phyloP scores from a whole-genome alignment of 2,329 filamentous ascomycete genomes.

The Sordariomycetes sp. region DNA sequence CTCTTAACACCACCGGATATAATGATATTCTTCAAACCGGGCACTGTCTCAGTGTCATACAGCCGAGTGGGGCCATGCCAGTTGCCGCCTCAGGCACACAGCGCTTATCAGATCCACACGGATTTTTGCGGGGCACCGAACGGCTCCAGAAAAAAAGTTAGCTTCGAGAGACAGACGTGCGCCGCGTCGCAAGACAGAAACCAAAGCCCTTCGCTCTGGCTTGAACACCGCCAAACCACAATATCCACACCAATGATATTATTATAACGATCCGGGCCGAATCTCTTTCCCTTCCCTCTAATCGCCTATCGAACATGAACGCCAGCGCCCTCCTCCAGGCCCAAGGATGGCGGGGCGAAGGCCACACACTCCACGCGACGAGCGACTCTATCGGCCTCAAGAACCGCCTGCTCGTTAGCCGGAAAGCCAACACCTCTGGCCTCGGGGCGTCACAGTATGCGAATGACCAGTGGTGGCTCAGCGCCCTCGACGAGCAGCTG shows the following conservation, averaged over 20 bases:
- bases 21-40: background rate
- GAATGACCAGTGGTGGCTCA: constrained; percentile 91
- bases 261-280: background rate
- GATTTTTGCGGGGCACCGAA: background rate
- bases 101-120: background rate
- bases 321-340: constrained; percentile 68
- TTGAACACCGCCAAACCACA: background rate
- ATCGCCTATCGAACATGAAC: constrained; percentile 49
- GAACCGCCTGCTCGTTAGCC: constrained; percentile 69
- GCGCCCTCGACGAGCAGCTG: constrained; percentile 83
- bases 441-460: constrained; percentile 62
- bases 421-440: constrained; percentile 70
- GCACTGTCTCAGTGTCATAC: background rate
- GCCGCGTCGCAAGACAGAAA: background rate
- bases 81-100: background rate
- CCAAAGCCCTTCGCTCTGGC: background rate
- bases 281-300: background rate
- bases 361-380: constrained; percentile 72
- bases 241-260: background rate
- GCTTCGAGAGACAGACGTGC: background rate
- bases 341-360: constrained; percentile 83
- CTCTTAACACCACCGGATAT: background rate
- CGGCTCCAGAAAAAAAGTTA: background rate
- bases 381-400: constrained; percentile 63
- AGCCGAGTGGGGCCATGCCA: background rate